Evolutionary conservation across 164 flowering plant species (phyloP).

Genomic region (Berberis thunbergii): DNA sequence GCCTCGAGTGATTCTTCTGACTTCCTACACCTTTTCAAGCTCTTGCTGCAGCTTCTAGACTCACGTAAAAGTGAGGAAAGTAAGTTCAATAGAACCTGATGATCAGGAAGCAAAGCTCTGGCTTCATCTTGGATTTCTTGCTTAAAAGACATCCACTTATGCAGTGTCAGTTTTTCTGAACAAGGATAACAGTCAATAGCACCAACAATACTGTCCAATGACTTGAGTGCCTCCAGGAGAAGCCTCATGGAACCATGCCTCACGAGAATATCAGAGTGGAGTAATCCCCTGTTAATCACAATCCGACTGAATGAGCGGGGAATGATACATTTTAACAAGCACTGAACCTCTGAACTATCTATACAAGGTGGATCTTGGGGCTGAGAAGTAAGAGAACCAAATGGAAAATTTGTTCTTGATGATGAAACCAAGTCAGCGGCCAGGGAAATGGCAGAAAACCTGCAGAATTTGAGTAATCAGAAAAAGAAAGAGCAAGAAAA

Average conservation of each 20-base stretch:
- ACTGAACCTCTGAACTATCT: conserved; percentile 39
- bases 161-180: conserved; percentile 11
- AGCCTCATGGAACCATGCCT: conserved; percentile 74
- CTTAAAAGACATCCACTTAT: conserved; percentile 41
- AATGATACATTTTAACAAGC: conserved; percentile 53
- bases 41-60: conserved; percentile 15
- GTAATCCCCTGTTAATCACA: conserved; percentile 75
- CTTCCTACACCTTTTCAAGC: conserved; percentile 39
- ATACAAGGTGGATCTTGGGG: conserved; percentile 25
- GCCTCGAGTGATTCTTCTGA: conserved; percentile 16
- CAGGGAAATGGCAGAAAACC: conserved; percentile 66
- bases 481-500: conserved; percentile 9
- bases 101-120: conserved; percentile 63
- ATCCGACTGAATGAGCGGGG: conserved; percentile 64
- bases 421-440: conserved; percentile 69
- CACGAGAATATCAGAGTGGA: conserved; percentile 55
- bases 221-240: conserved; percentile 63
- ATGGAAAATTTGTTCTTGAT: conserved; percentile 26
- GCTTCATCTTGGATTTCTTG: conserved; percentile 58
- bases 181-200: conserved; percentile 22
- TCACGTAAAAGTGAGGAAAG: conserved; percentile 38
- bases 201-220: conserved; percentile 42
- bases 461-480: conserved; percentile 37
- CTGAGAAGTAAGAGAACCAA: conserved; percentile 27
- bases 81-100: conserved; percentile 64